Percentiles rank a stretch among this genome's conserved stretches.
These are phyloP conservation scores for Lipomyces spencermartinsiae DNA, from an alignment of 805 yeast species.

Conservation along the genomic window DNA sequence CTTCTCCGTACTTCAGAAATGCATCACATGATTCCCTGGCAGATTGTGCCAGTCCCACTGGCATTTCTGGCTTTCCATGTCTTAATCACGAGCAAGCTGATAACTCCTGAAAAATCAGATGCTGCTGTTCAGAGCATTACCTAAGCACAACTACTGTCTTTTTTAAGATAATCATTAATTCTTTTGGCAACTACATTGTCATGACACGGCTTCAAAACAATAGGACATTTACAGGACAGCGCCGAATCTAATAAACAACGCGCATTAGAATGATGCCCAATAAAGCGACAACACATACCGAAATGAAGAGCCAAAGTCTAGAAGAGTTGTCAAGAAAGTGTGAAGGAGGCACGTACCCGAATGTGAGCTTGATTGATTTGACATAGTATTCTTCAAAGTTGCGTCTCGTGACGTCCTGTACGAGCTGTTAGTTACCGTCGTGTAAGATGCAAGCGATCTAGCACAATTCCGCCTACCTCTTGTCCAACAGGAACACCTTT, in stretches of 20 bases:
- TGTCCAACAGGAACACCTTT: constrained; percentile 94
- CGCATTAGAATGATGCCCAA: constrained; percentile 31
- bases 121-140: no score
- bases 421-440: neutral
- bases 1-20: no score
- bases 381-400: constrained; percentile 92
- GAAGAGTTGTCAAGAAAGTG: constrained; percentile 1
- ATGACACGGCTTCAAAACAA: neutral
- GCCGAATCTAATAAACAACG: constrained; percentile 59
- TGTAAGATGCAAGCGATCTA: neutral
- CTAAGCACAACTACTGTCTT: no score
- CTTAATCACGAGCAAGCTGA: no score
- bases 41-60: no score
- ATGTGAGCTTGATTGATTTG: constrained; percentile 84
- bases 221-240: constrained; percentile 64
- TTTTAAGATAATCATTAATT: no score
- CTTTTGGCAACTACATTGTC: no score
- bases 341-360: constrained; percentile 57
- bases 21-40: no score
- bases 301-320: neutral
- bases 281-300: constrained; percentile 12
- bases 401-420: constrained; percentile 69
- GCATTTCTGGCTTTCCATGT: no score
- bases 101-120: no score
- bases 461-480: constrained; percentile 52